Conservation (phyloP, 305 asterid species). For the Fraxinus albicans region DNA sequence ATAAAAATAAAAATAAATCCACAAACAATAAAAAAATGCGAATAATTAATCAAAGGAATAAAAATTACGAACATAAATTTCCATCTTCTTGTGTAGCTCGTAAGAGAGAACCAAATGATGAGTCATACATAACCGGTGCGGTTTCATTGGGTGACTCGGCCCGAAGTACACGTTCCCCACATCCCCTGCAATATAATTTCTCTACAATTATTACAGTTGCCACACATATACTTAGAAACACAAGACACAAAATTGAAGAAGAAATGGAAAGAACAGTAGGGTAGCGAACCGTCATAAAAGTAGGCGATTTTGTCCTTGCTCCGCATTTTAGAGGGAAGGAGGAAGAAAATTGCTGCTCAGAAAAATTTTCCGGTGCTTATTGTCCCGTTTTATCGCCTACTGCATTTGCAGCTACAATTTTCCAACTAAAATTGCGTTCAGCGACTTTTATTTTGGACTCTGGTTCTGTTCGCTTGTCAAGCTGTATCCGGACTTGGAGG, state of each 20-base stretch:
- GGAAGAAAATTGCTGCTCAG: neutral
- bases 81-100: slow-evolving; percentile 95
- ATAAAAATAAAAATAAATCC: neutral
- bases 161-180: slow-evolving; percentile 96
- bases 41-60: neutral
- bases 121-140: slow-evolving; percentile 97
- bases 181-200: slow-evolving; percentile 65
- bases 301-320: slow-evolving; percentile 89
- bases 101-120: slow-evolving; percentile 94
- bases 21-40: neutral
- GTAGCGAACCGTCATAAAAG: slow-evolving; percentile 75
- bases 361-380: neutral
- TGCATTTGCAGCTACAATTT: neutral
- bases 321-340: slow-evolving; percentile 48
- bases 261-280: neutral
- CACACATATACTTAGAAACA: neutral
- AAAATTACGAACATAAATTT: slow-evolving; percentile 70
- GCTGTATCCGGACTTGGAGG: neutral
- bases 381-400: neutral
- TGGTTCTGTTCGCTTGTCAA: neutral
- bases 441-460: neutral
- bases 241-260: neutral
- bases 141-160: slow-evolving; percentile 98
- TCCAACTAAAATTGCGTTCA: neutral
- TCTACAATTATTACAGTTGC: slow-evolving; percentile 24